Base-by-base conservation (phyloP, 2,329 filamentous ascomycete species). In the Moelleriella libera region DNA sequence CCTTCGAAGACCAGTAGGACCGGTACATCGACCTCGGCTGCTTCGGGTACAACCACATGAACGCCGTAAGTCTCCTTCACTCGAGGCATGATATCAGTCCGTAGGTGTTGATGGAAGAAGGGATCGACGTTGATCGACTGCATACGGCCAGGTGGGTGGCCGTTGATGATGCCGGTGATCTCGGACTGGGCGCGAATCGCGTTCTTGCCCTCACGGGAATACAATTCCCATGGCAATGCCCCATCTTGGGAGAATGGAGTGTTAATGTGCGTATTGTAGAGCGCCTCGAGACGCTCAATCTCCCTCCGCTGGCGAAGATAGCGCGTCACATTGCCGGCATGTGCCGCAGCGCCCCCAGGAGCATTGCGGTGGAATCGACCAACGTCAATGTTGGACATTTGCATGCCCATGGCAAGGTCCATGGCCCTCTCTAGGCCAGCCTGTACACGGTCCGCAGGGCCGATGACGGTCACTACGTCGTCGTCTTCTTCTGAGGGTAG, bases 381-480 rank as follows among this genome's bases (percentile, higher is more conserved):
- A 55, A 94, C 78, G 59, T 96, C 89, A 52, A 94, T 80, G 60
- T 82, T 85, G 40, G 83, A 80, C 71, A 83, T 85, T 58, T 88
- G 83, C 81, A 96, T 90, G 61, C 80, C 83, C 58, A 85, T 85
- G 44, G 90, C 89, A 48, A 96, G 74, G 55, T 94, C 85, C 74
- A 94, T 88, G 44, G 89, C 86, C 63, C 81, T 85, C 60, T 94
- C 84, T 44, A 88, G 71, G 58, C 85, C 92, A 53, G 72, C 72
- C 51, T 85, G 74, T 48, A 97, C 79, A 56, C 78, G 79, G 52
- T 85, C 78, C 6, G 80, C 68, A 14, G 84, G 88, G 3, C 92
- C 92, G 53, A 94, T 80, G 52, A 98, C 78, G 31, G 87, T 90
- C 44, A 97, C 77, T 41, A 80, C 80, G 57, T 95, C 87, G 44